These are phyloP conservation scores for Ceratocystis colombiana DNA, from an alignment of 2,329 filamentous ascomycete species.

Conservation along the genomic window DNA sequence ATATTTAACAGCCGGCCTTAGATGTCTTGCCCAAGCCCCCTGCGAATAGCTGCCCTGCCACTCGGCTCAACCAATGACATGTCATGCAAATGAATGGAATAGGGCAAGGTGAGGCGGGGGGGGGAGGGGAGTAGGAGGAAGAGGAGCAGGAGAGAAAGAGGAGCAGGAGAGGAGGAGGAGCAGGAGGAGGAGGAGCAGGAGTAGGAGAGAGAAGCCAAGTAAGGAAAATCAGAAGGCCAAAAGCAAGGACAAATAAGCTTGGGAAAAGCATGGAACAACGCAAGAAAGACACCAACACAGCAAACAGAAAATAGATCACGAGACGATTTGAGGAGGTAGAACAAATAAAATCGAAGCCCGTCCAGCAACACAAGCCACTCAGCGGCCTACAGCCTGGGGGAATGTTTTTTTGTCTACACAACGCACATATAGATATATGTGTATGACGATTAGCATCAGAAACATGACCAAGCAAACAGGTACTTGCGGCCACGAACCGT, in stretches of 20 bases:
- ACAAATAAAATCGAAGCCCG: background rate
- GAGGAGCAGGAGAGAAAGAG: background rate
- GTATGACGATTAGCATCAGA: no score
- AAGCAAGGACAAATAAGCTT: background rate
- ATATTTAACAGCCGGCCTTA: background rate
- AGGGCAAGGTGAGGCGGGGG: background rate
- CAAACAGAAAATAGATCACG: background rate
- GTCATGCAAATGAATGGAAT: constrained; percentile 1
- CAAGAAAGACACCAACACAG: background rate
- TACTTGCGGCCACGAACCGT: background rate
- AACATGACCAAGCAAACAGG: background rate
- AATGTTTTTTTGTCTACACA: background rate
- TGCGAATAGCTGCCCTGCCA: background rate
- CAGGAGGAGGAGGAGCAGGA: background rate
- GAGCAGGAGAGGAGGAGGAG: background rate
- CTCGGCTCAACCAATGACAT: background rate
- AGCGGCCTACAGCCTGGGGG: background rate
- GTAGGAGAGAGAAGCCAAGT: background rate
- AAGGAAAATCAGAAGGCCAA: background rate
- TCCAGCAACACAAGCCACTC: background rate
- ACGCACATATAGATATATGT: background rate
- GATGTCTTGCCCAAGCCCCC: background rate
- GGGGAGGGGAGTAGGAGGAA: no score
- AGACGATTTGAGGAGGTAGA: background rate
- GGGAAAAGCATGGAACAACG: background rate